Evolutionary conservation across 78 protist genomes (phyloP), one percentile per base, ranked within the genome.

Genomic region (slime mould (Dictyostelium discoideum)): DNA sequence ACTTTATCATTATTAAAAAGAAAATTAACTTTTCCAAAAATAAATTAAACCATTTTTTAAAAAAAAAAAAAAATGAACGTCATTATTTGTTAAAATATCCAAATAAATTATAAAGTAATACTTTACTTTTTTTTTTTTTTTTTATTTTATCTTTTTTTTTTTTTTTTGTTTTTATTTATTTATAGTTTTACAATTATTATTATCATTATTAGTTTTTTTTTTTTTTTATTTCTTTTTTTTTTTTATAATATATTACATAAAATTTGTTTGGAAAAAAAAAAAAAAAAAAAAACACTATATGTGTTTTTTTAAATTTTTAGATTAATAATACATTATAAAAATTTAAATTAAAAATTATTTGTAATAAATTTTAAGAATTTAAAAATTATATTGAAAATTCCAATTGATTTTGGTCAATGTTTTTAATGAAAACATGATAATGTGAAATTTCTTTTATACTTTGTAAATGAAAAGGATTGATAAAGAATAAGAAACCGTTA

Each of bases 381-480:
- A 46, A 46, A 46, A 9, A 10, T 46, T 26, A 69, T 69, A 29
- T 69, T 69, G 77, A 69, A 69, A 26, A 69, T 69, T 69, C 77
- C 3, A 69, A 14, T 69, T 69, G 77, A 22, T 81, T 29, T 44
- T 26, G 13, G 10, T 81, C 60, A 48, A 81, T 40, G 65, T 77
- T 77, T 82, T 54, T 90, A 14, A 90, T 32, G 85, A 90, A 90
- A 67, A 90, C 95, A 73, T 90, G 95, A 72, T 90, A 90, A 48
- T 90, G 95, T 32, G 76, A 48, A 18, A 90, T 44, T 14, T 90
- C 95, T 65, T 72, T 80, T 0, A 90, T 90, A 82, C 89, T 82
- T 72, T 90, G 95, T 29, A 90, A 44, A 50, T 90, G 73, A 6
- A 5, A 10, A 26, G 95, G 95, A 20, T 90, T 90, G 1, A 90